Evolutionary conservation across 768 basidiomycete genomes (phyloP).

Genomic region (Jaapia argillacea): DNA sequence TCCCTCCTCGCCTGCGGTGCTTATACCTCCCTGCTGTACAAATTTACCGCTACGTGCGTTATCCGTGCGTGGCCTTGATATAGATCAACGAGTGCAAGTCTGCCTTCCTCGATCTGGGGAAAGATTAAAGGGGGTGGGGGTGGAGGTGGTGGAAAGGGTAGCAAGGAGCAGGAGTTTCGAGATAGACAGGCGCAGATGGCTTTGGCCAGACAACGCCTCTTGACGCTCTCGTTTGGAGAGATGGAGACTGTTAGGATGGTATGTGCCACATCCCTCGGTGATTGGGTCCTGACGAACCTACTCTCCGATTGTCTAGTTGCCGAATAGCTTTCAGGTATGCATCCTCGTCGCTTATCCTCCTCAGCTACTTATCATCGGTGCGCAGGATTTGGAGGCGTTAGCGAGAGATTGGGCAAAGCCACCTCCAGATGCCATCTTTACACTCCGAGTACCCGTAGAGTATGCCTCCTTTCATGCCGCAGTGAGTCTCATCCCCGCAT

Average conservation of each 20-base stretch:
- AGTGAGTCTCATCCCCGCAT: constrained; percentile 31
- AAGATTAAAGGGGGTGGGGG: constrained; percentile 18
- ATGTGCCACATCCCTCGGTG: constrained; percentile 9
- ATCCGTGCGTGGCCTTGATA: too few relatives aligned
- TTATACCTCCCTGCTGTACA: too few relatives aligned
- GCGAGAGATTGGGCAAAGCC: constrained; percentile 85
- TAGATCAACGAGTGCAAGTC: constrained; percentile 62
- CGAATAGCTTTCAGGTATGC: constrained; percentile 53
- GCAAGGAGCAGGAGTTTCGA: constrained; percentile 55
- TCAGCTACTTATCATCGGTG: constrained; percentile 3
- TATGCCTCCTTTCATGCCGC: constrained; percentile 79
- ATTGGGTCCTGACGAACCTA: background rate
- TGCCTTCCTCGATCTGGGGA: constrained; percentile 21
- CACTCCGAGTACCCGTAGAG: constrained; percentile 77
- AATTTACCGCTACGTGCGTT: too few relatives aligned
- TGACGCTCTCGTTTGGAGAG: constrained; percentile 75
- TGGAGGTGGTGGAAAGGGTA: constrained; percentile 28
- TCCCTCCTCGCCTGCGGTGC: too few relatives aligned
- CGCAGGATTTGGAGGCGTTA: constrained; percentile 68
- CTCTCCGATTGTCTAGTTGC: constrained; percentile 37
- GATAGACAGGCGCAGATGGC: constrained; percentile 51
- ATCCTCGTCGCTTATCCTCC: background rate
- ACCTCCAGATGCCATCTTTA: constrained; percentile 68
- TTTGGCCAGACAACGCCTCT: constrained; percentile 60
- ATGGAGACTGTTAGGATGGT: constrained; percentile 83